A percentile compares a stretch with the other conserved stretches of the same genome.
phyloP scores from a whole-genome alignment of 495 filamentous ascomycete genomes.

The Daldinia concentrica region DNA sequence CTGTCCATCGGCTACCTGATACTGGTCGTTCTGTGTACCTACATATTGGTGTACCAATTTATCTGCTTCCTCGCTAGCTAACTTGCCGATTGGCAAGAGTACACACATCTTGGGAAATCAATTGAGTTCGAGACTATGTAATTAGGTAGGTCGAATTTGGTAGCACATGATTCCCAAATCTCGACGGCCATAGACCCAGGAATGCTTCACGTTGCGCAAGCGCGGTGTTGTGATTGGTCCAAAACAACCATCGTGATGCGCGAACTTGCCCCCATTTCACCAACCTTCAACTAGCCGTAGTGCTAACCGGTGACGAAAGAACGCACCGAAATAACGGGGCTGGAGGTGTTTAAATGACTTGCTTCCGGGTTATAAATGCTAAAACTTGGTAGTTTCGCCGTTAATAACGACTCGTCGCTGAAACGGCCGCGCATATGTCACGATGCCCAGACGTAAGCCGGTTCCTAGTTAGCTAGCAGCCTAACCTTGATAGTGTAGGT shows the following conservation, averaged over 20 bases:
- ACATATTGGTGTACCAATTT: constrained; percentile 18
- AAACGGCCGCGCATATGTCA: constrained; percentile 15
- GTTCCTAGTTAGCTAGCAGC: constrained; percentile 18
- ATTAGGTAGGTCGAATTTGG: constrained; percentile 19
- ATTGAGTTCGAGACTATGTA: constrained; percentile 24
- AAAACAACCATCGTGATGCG: constrained; percentile 33
- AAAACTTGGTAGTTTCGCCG: constrained; percentile 1
- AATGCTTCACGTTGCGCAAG: constrained; percentile 41
- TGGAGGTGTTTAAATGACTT: constrained; percentile 15
- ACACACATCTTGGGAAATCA: constrained; percentile 12
- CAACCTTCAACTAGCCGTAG: constrained; percentile 29
- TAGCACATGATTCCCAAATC: constrained; percentile 37
- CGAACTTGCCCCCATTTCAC: constrained; percentile 30
- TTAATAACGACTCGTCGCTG: constrained; percentile 19
- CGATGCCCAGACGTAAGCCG: constrained; percentile 21
- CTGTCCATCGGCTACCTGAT: constrained; percentile 25
- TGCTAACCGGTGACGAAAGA: constrained; percentile 29
- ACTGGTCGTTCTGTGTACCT: constrained; percentile 28
- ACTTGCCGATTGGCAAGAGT: constrained; percentile 6
- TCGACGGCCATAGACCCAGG: constrained; percentile 33
- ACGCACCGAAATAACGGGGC: constrained; percentile 11
- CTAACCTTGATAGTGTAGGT: constrained; percentile 12
- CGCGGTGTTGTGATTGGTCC: constrained; percentile 32
- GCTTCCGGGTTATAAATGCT: neutral
- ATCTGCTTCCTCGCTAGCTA: constrained; percentile 21